phyloP scores from a whole-genome alignment of 2,329 filamentous ascomycete genomes.

The Hymenoscyphus occultus region DNA sequence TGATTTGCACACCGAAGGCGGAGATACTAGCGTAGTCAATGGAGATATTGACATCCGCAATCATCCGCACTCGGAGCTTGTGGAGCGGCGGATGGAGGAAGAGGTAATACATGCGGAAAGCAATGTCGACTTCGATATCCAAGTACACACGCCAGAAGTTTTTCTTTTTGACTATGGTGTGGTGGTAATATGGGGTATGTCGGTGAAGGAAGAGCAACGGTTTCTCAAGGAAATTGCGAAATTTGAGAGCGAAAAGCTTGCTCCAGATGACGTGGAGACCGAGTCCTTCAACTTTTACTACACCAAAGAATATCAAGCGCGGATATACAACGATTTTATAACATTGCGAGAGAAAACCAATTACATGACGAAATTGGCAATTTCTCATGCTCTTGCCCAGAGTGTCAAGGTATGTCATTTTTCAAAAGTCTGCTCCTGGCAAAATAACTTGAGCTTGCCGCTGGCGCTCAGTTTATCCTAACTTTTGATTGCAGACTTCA shows the following conservation, averaged over 20 bases:
- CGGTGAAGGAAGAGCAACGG: slow-evolving; percentile 78
- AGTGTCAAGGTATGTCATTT: slow-evolving; percentile 72
- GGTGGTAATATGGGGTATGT: slow-evolving; percentile 98
- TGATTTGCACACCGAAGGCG: slow-evolving; percentile 49
- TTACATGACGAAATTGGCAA: slow-evolving; percentile 97
- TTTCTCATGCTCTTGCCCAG: slow-evolving; percentile 91
- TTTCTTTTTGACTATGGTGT: slow-evolving; percentile 98
- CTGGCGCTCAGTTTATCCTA: background rate
- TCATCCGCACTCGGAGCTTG: slow-evolving; percentile 24
- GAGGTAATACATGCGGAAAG: slow-evolving; percentile 37
- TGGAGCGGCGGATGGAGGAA: slow-evolving; percentile 37
- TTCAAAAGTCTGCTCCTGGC: background rate
- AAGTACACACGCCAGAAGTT: slow-evolving; percentile 87
- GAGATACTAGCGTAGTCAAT: slow-evolving; percentile 36
- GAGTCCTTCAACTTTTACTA: slow-evolving; percentile 99
- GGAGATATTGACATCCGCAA: slow-evolving; percentile 30
- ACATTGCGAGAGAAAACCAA: slow-evolving; percentile 89
- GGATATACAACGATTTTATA: slow-evolving; percentile 99
- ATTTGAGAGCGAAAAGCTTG: slow-evolving; percentile 88
- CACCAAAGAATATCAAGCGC: slow-evolving; percentile 92
- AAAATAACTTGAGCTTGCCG: background rate
- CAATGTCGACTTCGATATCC: slow-evolving; percentile 75
- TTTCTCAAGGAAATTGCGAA: slow-evolving; percentile 93
- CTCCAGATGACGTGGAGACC: slow-evolving; percentile 84
- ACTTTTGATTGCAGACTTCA: slow-evolving; percentile 61